Percentiles rank a stretch among this genome's conserved stretches.
phyloP scores from a whole-genome alignment of 495 filamentous ascomycete genomes.

The Jackrogersella minutella region DNA sequence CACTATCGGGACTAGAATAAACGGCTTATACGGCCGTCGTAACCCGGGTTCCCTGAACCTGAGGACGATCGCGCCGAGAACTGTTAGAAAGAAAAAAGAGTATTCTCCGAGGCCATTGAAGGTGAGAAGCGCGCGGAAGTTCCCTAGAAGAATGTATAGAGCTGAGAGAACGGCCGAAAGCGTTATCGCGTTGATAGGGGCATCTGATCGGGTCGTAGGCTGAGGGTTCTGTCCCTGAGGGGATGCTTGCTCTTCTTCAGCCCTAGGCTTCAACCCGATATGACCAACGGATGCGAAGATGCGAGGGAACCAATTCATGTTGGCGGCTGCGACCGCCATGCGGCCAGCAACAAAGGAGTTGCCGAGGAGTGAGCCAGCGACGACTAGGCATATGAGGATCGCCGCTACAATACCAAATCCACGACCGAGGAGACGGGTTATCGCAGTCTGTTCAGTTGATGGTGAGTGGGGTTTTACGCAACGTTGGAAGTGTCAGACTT shows the following conservation, averaged over 20 bases:
- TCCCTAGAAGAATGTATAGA: conserved; percentile 64
- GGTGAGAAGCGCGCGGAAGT: conserved; percentile 63
- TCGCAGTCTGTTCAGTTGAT: conserved; percentile 53
- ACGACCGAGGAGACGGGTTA: conserved; percentile 59
- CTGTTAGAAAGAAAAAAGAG: conserved; percentile 66
- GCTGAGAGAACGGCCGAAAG: conserved; percentile 57
- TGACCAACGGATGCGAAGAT: conserved; percentile 54
- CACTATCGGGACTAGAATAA: conserved; percentile 53
- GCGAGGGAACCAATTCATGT: conserved; percentile 59
- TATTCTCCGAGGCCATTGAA: conserved; percentile 66
- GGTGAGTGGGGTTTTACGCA: neutral
- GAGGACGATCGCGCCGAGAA: conserved; percentile 60
- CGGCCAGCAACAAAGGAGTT: conserved; percentile 65
- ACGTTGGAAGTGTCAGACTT: conserved; percentile 34
- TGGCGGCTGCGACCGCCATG: conserved; percentile 64
- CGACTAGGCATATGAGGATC: conserved; percentile 60
- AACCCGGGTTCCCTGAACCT: conserved; percentile 58
- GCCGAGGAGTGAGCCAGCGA: conserved; percentile 62
- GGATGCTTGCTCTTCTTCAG: conserved; percentile 12
- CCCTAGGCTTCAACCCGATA: conserved; percentile 37
- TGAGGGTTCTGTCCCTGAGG: neutral
- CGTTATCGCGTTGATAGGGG: conserved; percentile 61
- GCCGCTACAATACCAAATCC: conserved; percentile 57
- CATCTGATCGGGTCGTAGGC: conserved; percentile 45
- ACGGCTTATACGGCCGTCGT: conserved; percentile 57